Evolutionary conservation across 2,329 filamentous ascomycete genomes (phyloP).

Genomic region (Penicillium capsulatum): DNA sequence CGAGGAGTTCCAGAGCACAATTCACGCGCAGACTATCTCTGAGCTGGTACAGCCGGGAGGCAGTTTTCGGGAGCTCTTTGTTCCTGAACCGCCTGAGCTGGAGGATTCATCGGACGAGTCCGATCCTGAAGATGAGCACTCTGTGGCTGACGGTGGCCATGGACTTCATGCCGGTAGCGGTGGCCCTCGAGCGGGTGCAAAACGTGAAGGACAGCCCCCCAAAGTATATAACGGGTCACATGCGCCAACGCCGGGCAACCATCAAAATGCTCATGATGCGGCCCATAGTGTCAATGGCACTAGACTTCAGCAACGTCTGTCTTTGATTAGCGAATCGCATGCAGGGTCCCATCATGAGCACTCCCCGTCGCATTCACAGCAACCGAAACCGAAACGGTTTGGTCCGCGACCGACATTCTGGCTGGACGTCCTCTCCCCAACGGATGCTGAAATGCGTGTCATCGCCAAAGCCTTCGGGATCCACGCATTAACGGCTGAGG

Average conservation of each 20-base stretch:
- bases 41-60: constrained; percentile 82
- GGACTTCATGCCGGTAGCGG: constrained; percentile 3
- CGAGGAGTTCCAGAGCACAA: constrained; percentile 90
- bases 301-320: constrained; percentile 29
- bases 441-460: constrained; percentile 92
- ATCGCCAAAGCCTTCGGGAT: constrained; percentile 91
- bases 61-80: constrained; percentile 81
- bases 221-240: constrained; percentile 3
- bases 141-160: constrained; percentile 17
- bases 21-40: constrained; percentile 92
- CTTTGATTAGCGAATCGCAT: constrained; percentile 34
- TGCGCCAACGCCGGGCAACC: neutral
- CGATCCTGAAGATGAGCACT: constrained; percentile 40
- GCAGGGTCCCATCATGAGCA: constrained; percentile 29
- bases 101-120: constrained; percentile 69
- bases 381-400: constrained; percentile 48
- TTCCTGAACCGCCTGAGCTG: constrained; percentile 75
- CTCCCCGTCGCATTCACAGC: constrained; percentile 22
- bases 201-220: constrained; percentile 8
- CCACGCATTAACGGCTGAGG: constrained; percentile 89
- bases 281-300: constrained; percentile 8
- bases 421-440: constrained; percentile 88
- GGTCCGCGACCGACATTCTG: constrained; percentile 93
- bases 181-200: constrained; percentile 9
- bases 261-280: constrained; percentile 14